phyloP scores from a whole-genome alignment of 768 basidiomycete species.

The Tylopilus cervinicoccineus region DNA sequence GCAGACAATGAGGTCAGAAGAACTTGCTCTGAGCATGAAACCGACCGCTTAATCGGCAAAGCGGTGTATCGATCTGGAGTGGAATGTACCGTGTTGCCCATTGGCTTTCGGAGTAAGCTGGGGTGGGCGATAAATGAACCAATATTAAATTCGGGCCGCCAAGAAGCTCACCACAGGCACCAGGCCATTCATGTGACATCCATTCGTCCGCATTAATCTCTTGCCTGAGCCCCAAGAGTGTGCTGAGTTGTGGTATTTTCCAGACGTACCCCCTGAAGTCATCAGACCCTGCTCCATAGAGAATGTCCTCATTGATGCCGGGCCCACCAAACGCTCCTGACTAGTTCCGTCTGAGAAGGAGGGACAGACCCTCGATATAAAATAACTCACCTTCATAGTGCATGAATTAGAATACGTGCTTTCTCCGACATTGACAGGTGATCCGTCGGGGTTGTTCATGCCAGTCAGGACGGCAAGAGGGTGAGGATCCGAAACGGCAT shows the following conservation, averaged over 20 bases:
- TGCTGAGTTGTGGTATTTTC: conserved; percentile 55
- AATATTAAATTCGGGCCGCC: conserved; percentile 12
- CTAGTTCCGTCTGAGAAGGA: conserved; percentile 32
- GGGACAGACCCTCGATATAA: neutral
- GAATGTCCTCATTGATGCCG: conserved; percentile 46
- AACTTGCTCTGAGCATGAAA: neutral
- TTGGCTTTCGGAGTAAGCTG: conserved; percentile 46
- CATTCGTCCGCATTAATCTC: conserved; percentile 46
- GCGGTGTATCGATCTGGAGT: conserved; percentile 56
- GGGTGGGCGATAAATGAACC: conserved; percentile 3
- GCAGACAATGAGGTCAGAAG: conserved; percentile 4
- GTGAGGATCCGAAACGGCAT: conserved; percentile 58
- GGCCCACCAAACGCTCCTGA: conserved; percentile 74
- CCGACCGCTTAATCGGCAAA: conserved; percentile 56
- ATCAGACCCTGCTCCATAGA: conserved; percentile 77
- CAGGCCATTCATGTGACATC: conserved; percentile 31
- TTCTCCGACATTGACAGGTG: conserved; percentile 40
- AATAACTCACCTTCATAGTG: conserved; percentile 66
- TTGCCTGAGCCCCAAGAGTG: conserved; percentile 42
- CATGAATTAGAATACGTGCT: conserved; percentile 66
- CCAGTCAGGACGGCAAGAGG: conserved; percentile 71
- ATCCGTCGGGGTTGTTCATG: conserved; percentile 51
- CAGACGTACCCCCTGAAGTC: conserved; percentile 79
- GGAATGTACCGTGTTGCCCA: conserved; percentile 51
- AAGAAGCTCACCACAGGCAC: conserved; percentile 27